Conservation (phyloP, 1,284 basidiomycete species). For the Coniferiporia sulphurascens region DNA sequence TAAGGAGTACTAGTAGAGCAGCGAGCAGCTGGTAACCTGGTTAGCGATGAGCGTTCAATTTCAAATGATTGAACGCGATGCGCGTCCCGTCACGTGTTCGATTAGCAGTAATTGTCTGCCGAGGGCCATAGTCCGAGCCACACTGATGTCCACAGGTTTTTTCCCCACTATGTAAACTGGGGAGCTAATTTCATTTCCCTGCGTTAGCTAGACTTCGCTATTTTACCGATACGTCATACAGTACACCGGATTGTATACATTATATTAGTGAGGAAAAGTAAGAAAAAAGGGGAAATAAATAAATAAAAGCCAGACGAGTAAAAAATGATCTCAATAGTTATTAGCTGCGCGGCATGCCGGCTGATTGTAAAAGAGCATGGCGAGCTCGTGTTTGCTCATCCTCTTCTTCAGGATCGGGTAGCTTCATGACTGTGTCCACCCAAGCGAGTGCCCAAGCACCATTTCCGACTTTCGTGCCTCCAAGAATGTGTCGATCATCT, state of each 20-base stretch:
- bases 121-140: no score
- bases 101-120: no score
- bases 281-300: not conserved
- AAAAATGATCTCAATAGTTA: not conserved
- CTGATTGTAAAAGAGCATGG: constrained; percentile 1
- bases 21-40: no score
- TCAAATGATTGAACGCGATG: no score
- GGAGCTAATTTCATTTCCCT: no score
- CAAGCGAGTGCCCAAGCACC: constrained; percentile 75
- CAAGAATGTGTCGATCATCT: constrained; percentile 45
- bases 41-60: no score
- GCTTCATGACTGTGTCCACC: constrained; percentile 69
- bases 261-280: not conserved
- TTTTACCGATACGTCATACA: no score
- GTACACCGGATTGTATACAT: not conserved
- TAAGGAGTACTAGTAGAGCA: no score
- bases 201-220: no score
- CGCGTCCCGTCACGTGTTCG: no score
- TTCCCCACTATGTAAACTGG: no score
- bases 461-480: constrained; percentile 69
- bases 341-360: not conserved
- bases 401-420: constrained; percentile 21
- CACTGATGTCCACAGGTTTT: no score
- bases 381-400: constrained; percentile 20
- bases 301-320: not conserved